Evolutionary conservation across 1,139 yeast species (phyloP).

Genomic region (Saccharomycopsis hybrid): DNA sequence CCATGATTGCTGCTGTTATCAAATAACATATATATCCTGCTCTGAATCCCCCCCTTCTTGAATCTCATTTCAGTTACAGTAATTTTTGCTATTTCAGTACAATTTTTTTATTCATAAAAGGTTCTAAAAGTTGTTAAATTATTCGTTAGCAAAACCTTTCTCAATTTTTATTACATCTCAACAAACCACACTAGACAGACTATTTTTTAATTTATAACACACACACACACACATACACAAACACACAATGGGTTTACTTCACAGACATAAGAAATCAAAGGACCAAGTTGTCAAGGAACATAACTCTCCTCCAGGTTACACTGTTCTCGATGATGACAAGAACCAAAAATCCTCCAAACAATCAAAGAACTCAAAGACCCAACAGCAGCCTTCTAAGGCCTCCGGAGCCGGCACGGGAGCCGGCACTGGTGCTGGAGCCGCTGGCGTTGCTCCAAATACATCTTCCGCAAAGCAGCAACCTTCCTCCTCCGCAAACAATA

Average conservation of each 20-base stretch:
- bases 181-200: too few relatives aligned
- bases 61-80: too few relatives aligned
- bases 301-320: constrained; percentile 3
- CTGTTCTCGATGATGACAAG: not conserved
- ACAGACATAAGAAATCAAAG: not conserved
- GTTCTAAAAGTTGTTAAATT: too few relatives aligned
- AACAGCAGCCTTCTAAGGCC: not conserved
- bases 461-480: not conserved
- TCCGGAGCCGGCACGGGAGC: not conserved
- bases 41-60: too few relatives aligned
- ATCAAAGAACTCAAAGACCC: not conserved
- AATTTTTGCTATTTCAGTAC: too few relatives aligned
- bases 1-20: too few relatives aligned
- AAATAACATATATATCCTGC: too few relatives aligned
- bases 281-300: not conserved
- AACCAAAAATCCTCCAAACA: not conserved
- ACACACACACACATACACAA: not conserved
- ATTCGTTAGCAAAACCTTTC: too few relatives aligned
- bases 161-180: too few relatives aligned
- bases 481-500: not conserved
- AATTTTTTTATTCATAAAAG: too few relatives aligned
- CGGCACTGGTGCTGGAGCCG: not conserved
- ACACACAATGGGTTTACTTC: not conserved
- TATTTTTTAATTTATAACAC: not conserved
- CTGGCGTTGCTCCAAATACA: not conserved